Evolutionary conservation across 768 basidiomycete species (phyloP), one percentile per base, ranked within the genome.

Genomic region (Tylopilus rubrobrunneus): DNA sequence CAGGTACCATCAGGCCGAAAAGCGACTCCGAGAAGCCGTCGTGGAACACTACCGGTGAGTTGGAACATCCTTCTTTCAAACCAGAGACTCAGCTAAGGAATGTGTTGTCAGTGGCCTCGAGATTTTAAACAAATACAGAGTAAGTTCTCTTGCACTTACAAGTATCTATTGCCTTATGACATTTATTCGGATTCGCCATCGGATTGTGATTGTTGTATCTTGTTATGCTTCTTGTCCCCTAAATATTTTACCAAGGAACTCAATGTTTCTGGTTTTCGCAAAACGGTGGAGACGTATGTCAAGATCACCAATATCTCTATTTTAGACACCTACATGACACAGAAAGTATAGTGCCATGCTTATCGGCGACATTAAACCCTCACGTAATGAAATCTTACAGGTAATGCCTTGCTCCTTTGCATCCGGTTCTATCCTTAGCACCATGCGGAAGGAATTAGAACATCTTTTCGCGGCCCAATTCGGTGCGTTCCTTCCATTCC

Each of bases 241-340:
- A 12, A 29, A 19, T 40, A 27, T 41, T 39, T 6, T 12, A 15
- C n/a, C 7, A 57, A 92, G 86, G 83, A 88, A 43, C 71, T 98
- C 40, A 98, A 99, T 66, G 70, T 92, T 8, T 89, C 91, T 0
- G 97, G 96, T 1, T 93, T 97, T 67, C 77, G 89, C 31, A 92
- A 93, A 65, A 86, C 85, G 0, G 64, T 92, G 53, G 91, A 88
- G 72, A 94, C 92, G 68, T 93, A 89, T 59, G 87, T 87, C 64
- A 94, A 91, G 66, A 71, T 79, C 6, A 87, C 92, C 14, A 83
- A 78, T 67, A 85, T 89, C 31, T 76, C 79, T 12, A 85, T 83
- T 21, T 83, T 89, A 65, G 77, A 85, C 25, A 77, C 85, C 33
- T 98, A 95, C 66, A 93, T 88, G 76, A 72, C 76, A 28, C 89